Base-by-base conservation (phyloP, 2,329 filamentous ascomycete species). In the Paecilomyces variotii region DNA sequence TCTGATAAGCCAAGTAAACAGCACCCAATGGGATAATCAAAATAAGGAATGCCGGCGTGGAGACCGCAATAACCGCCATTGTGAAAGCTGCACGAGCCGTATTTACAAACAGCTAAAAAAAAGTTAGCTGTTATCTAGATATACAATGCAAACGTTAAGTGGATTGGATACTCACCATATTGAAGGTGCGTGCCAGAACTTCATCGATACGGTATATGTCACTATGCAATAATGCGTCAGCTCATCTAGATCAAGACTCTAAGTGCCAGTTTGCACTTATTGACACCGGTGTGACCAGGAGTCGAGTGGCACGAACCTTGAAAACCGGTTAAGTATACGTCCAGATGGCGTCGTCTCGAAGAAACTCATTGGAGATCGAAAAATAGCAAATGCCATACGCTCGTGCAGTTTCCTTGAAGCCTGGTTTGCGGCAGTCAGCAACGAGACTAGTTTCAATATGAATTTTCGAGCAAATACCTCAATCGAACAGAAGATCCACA, bases 401-500 rank as follows among this genome's bases (percentile, higher is more conserved):
- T 97, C 94, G 72, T 99, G 94, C 58, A 99, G 82, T 78, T 97
- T 99, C 62, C 94, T 86, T 24, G 93, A 97, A 55, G 94, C 94
- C 86, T 90, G 39, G 14, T 7, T 19, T 19, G 35, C n/a, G 39
- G 14, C 5, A 19, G 39, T 45, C n/a, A 45, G 39, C n/a, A 24
- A 34, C 14, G 32, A 34, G 60, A 64, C 56, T 62, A 57, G 24
- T 52, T 12, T 26, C 11, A 14, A 11, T 4, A 56, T 55, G 55
- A 19, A 55, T 50, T 57, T 34, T 6, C 32, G 30, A 25, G 27
- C 55, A 57, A 72, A 69, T 79, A 90, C 88, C 84, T 99, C 94
- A 62, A 99, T 99, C 3, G 94, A 97, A 78, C 95, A 99, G 78
- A 99, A 97, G 64, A 99, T 97, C 94, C 94, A 99, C 28, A 99